Base-by-base conservation (phyloP, 768 basidiomycete genomes). In the Collybiopsis confluens region DNA sequence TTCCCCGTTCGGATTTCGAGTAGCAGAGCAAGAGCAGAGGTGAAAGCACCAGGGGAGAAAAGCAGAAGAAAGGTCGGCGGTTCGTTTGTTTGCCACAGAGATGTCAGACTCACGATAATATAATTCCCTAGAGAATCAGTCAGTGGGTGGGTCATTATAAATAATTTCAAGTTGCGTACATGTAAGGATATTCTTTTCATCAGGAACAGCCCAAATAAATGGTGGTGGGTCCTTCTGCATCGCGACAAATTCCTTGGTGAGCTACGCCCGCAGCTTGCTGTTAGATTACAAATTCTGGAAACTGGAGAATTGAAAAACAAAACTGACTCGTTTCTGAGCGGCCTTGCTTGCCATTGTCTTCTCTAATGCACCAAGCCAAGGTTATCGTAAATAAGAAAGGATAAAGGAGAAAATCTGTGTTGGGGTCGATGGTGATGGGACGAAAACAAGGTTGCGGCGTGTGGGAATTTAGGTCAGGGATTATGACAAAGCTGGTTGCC, bases 221-320 rank as follows among this genome's bases (percentile, higher is more conserved):
- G 96, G 96, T 1, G 96, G 96, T 13, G 96, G 92, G 56, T 90
- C 86, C 64, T 74, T 88, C 72, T 96, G 92, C 90, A 98, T 96
- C 45, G 81, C 75, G 62, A 90, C 82, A 71, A 88, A 94, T 75
- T 98, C 95, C 71, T 96, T 93, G 33, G 77, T 74, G 57, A 92
- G 81, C 89, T 91, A 27, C 38, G 42, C 3, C 41, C 23, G 8
- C 5, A 42, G 15, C 28, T 33, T 13, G 27, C 30, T 15, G 20
- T 50, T 3, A 52, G 50, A 52, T 52, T 28, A 52, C 50, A n/a
- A 40, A 33, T 33, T 33, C 13, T 28, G 10, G 33, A 52, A 10
- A 41, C 11, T 3, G 10, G 5, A 26, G 30, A 6, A 33, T 42
- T 42, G 9, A n/a, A 33, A 23, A 30, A 4, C 9, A 2, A 21